Evolutionary conservation across 2,329 filamentous ascomycete species (phyloP), one percentile per base, ranked within the genome.

Genomic region (Fusarium aywerte): DNA sequence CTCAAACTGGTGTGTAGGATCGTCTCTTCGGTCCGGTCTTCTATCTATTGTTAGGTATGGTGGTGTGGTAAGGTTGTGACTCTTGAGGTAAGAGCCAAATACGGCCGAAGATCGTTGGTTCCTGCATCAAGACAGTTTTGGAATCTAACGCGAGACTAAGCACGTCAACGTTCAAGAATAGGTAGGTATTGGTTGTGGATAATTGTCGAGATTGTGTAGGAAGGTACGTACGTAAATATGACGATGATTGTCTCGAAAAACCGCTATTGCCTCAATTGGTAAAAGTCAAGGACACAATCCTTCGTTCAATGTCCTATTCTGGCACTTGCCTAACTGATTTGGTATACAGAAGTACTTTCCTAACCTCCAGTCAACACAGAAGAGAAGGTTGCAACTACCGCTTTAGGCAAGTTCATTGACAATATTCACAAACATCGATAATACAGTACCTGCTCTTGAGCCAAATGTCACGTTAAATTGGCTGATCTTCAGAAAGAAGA

Each of bases 11-110:
- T 48, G 20, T 35, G 43, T 61, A 45, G 55, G 21, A n/a, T 48
- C 31, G 55, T 65, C 35, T 61, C 29, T 43, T 59, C 61, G 35
- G 56, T 51, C 65, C 50, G 62, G 49, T 48, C 57, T 58, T 58
- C 32, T 52, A 42, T 50, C 51, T 58, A 35, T 66, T 55, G 60
- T 57, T 65, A 49, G 50, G 44, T 23, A 36, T 36, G 42, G 23
- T 45, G 42, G 39, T 45, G 54, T 48, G 51, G 31, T 61, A 48
- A 64, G 54, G 48, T 31, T 29, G 38, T 56, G 56, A 44, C 25
- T 48, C 39, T 21, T 51, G 18, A 25, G 18, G 31, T 32, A 21
- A 47, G 31, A 38, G 21, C 18, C 40, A 47, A 36, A 52, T 43
- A 48, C 33, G 43, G 40, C 39, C 43, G 16, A 33, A 32, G 32